Percentiles rank a stretch among this genome's conserved stretches.
Conservation (phyloP, 2,329 filamentous ascomycete genomes). For the Aspergillus flavus region DNA sequence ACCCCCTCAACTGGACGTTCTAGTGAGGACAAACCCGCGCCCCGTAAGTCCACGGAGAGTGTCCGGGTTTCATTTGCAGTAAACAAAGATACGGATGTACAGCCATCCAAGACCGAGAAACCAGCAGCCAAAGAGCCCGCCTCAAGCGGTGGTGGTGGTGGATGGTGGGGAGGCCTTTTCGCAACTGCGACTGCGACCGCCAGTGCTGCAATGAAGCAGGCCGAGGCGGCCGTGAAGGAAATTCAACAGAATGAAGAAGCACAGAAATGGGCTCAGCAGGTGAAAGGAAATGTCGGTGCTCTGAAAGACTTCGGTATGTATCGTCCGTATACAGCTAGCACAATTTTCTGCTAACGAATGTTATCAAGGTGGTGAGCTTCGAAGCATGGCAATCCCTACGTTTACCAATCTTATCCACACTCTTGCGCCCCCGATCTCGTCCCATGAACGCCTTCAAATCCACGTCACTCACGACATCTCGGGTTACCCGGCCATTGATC, state of each 20-base stretch:
- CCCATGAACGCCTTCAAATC: conserved; percentile 94
- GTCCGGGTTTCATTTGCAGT: conserved; percentile 70
- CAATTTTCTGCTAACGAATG: conserved; percentile 7
- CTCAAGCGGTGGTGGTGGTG: conserved; percentile 63
- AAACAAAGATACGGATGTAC: conserved; percentile 65
- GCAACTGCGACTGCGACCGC: conserved; percentile 77
- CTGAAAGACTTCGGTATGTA: conserved; percentile 72
- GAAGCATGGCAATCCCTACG: conserved; percentile 84
- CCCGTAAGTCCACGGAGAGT: conserved; percentile 78
- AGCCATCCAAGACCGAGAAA: conserved; percentile 44
- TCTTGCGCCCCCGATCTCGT: conserved; percentile 91
- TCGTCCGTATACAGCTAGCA: conserved; percentile 42
- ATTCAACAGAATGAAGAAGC: conserved; percentile 96
- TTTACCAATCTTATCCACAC: conserved; percentile 95
- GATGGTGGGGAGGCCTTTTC: conserved; percentile 87
- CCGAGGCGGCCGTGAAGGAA: conserved; percentile 89
- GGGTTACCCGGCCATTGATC: conserved; percentile 91
- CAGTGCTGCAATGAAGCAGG: conserved; percentile 75
- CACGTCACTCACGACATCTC: conserved; percentile 96
- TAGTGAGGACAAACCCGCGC: conserved; percentile 65
- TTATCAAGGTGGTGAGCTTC: conserved; percentile 75
- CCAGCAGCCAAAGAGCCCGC: conserved; percentile 49
- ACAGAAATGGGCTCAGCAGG: conserved; percentile 92
- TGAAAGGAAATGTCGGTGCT: conserved; percentile 82
- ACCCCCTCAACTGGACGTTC: conserved; percentile 50